Percentiles rank a stretch among this genome's conserved stretches.
Evolutionary conservation across 768 basidiomycete species (phyloP).

Genomic region (Mrakia hoshinonis): DNA sequence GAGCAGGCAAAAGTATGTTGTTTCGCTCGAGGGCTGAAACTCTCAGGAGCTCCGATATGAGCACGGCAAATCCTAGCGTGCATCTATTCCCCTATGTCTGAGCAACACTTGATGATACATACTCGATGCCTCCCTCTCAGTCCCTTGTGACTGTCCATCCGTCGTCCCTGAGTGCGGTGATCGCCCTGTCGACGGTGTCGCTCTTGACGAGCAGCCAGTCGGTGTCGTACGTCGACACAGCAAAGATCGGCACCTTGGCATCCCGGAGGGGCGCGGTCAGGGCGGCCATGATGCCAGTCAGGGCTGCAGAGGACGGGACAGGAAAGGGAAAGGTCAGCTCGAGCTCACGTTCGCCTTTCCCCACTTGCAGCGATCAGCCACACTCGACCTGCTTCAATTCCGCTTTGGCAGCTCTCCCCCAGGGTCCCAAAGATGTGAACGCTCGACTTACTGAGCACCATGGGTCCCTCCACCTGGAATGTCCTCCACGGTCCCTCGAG

Average conservation of each 20-base stretch:
- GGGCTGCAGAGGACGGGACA: constrained; percentile 39
- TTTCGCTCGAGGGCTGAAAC: too few relatives aligned
- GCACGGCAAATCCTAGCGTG: too few relatives aligned
- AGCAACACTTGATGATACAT: too few relatives aligned
- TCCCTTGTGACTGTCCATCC: constrained; percentile 48
- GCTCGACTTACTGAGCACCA: constrained; percentile 56
- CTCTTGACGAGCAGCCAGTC: constrained; percentile 56
- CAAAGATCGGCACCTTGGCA: constrained; percentile 53
- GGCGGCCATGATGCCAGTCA: constrained; percentile 53
- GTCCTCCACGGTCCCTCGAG: constrained; percentile 37
- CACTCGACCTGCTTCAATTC: background rate
- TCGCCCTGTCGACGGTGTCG: constrained; percentile 45
- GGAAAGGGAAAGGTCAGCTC: background rate
- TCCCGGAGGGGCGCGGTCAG: constrained; percentile 51
- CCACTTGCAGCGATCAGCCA: background rate
- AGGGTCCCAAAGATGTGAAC: too few relatives aligned
- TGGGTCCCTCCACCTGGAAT: constrained; percentile 53
- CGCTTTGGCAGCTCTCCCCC: too few relatives aligned
- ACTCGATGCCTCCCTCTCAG: too few relatives aligned
- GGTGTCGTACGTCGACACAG: constrained; percentile 61
- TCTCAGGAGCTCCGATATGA: too few relatives aligned
- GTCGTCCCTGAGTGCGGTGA: constrained; percentile 46
- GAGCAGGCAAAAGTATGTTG: too few relatives aligned
- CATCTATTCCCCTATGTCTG: too few relatives aligned
- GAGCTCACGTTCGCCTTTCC: background rate